Conservation (phyloP, 148 eudicot species). For the Chenopodium formosanum region DNA sequence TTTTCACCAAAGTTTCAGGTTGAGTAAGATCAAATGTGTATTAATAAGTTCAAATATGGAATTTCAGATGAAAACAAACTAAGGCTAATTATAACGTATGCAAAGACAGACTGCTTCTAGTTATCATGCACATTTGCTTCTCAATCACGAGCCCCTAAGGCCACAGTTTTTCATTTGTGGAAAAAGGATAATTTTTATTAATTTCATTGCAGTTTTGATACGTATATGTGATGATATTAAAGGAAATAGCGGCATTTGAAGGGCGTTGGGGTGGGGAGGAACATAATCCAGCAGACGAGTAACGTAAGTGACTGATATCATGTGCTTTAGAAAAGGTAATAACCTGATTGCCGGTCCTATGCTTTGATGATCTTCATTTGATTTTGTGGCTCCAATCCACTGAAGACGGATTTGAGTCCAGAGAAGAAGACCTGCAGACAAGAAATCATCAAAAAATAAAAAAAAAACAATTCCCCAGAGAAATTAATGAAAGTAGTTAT, state of each 20-base stretch:
- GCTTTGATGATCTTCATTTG: slow-evolving; percentile 29
- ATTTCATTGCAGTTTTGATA: neutral
- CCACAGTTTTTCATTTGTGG: too few relatives aligned
- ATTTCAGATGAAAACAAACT: neutral
- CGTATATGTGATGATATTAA: neutral
- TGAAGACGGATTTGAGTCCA: slow-evolving; percentile 76
- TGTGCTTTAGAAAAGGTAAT: neutral
- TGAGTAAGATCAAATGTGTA: neutral
- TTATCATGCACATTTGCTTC: neutral
- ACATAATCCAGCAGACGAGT: neutral
- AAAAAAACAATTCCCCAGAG: neutral
- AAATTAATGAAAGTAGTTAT: neutral
- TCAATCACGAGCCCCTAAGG: neutral
- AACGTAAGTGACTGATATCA: neutral
- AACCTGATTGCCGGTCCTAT: slow-evolving; percentile 59
- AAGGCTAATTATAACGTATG: neutral
- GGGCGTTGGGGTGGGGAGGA: neutral
- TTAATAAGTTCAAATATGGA: neutral
- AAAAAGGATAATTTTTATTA: neutral
- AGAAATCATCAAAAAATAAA: neutral
- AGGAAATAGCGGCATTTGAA: neutral
- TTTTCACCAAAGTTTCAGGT: neutral
- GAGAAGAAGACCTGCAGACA: slow-evolving; percentile 52
- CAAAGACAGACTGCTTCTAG: neutral
- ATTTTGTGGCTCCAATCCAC: slow-evolving; percentile 55